Conservation (phyloP, 164 flowering plant genomes). For the Euptelea pleiosperma region DNA sequence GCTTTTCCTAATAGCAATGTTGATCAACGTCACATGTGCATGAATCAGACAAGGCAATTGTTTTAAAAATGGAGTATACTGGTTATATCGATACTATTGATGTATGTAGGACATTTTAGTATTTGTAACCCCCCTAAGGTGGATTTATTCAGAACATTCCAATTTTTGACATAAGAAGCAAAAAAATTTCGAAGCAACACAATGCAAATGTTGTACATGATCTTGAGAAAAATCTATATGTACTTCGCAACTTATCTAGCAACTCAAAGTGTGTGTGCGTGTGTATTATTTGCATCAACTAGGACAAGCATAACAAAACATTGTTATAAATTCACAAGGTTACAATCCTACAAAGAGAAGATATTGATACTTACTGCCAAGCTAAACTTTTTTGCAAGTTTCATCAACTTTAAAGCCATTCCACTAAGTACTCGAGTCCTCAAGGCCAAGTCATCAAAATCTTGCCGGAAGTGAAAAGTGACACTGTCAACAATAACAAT, state of each 20-base stretch:
- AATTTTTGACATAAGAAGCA: too few species aligned
- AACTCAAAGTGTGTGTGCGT: too few species aligned
- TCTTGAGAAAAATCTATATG: too few species aligned
- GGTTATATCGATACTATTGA: neutral
- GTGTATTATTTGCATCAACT: too few species aligned
- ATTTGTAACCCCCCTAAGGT: neutral
- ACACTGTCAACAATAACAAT: conserved; percentile 76
- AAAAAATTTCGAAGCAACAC: too few species aligned
- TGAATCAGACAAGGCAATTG: neutral
- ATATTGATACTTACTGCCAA: conserved; percentile 56
- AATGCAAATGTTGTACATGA: too few species aligned
- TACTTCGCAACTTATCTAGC: too few species aligned
- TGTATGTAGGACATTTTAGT: neutral
- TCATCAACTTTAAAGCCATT: conserved; percentile 79
- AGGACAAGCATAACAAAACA: neutral
- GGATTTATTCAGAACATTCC: too few species aligned
- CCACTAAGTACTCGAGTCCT: conserved; percentile 79
- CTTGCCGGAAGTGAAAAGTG: conserved; percentile 92
- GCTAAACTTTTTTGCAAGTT: conserved; percentile 64
- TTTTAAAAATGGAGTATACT: neutral
- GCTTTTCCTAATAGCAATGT: neutral
- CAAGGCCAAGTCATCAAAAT: conserved; percentile 82
- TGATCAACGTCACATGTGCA: neutral
- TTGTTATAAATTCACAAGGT: too few species aligned
- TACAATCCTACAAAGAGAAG: neutral